Evolutionary conservation across 768 basidiomycete species (phyloP).

Genomic region (Boletus pseudopeckii): DNA sequence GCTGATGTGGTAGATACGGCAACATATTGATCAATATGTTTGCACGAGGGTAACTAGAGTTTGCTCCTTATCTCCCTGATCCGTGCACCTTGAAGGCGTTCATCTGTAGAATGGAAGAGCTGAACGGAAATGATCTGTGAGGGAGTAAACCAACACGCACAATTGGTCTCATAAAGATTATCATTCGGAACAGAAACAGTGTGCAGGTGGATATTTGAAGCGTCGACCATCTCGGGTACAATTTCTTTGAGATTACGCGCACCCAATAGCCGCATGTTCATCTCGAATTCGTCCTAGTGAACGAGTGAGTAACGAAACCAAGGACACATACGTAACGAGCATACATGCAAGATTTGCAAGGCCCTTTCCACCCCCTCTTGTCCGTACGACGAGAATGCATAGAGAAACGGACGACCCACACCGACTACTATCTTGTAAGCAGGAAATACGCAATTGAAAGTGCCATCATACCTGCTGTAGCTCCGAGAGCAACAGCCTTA

Average conservation of each 20-base stretch:
- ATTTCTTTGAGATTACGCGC: constrained; percentile 78
- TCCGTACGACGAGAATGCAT: constrained; percentile 88
- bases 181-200: constrained; percentile 67
- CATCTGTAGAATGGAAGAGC: constrained; percentile 33
- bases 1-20: not conserved
- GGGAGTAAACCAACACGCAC: constrained; percentile 46
- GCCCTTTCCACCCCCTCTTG: constrained; percentile 82
- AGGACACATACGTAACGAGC: constrained; percentile 11
- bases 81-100: constrained; percentile 41
- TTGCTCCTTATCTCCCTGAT: constrained; percentile 39
- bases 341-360: constrained; percentile 70
- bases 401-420: constrained; percentile 82
- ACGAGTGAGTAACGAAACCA: not conserved
- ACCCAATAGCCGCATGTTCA: constrained; percentile 93
- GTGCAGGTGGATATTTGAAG: constrained; percentile 63
- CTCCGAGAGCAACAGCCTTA: constrained; percentile 85
- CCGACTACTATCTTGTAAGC: constrained; percentile 50
- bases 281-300: constrained; percentile 90
- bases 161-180: constrained; percentile 74
- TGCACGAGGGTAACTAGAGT: constrained; percentile 26
- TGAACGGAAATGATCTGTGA: not conserved
- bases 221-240: constrained; percentile 87
- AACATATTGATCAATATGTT: not conserved
- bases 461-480: constrained; percentile 62
- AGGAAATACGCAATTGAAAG: not conserved